Percentiles rank a stretch among this genome's conserved stretches.
Evolutionary conservation across 225 moss, liverwort and hornwort species (phyloP).

Genomic region (Polytrichum formosum): DNA sequence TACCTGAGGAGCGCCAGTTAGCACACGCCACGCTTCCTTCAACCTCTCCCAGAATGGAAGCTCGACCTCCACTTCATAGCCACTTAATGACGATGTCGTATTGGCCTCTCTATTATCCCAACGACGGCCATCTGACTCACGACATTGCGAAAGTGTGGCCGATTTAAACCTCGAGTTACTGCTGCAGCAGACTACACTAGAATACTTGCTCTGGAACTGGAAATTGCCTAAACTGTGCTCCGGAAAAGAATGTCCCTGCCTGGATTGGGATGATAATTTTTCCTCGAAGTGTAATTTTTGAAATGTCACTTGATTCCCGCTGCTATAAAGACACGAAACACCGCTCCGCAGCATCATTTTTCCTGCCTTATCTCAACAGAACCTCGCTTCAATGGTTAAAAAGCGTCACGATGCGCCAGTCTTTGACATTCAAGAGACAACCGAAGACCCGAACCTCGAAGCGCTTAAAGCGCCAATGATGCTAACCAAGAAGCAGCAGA

Average conservation of each 20-base stretch:
- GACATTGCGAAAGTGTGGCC: conserved; percentile 1
- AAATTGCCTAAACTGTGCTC: not conserved
- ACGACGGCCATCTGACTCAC: not conserved
- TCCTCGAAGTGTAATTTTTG: not conserved
- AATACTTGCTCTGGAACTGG: not conserved
- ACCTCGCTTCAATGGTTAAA: no score
- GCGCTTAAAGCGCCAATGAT: no score
- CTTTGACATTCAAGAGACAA: no score
- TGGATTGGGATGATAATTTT: not conserved
- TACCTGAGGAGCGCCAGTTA: conserved; percentile 9
- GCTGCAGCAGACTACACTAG: not conserved
- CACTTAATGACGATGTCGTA: not conserved
- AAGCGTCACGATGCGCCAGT: no score
- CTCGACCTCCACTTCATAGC: not conserved
- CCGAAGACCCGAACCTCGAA: no score
- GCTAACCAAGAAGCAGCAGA: no score
- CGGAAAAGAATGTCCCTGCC: not conserved
- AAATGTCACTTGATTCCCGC: not conserved
- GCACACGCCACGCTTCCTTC: conserved; percentile 12
- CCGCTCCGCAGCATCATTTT: not conserved
- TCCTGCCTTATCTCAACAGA: not conserved
- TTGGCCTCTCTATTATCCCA: not conserved
- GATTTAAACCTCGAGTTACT: not conserved
- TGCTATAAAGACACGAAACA: not conserved
- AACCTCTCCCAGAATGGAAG: conserved; percentile 4